Evolutionary conservation across 2,329 filamentous ascomycete genomes (phyloP).

Genomic region (Didymella pinodella): DNA sequence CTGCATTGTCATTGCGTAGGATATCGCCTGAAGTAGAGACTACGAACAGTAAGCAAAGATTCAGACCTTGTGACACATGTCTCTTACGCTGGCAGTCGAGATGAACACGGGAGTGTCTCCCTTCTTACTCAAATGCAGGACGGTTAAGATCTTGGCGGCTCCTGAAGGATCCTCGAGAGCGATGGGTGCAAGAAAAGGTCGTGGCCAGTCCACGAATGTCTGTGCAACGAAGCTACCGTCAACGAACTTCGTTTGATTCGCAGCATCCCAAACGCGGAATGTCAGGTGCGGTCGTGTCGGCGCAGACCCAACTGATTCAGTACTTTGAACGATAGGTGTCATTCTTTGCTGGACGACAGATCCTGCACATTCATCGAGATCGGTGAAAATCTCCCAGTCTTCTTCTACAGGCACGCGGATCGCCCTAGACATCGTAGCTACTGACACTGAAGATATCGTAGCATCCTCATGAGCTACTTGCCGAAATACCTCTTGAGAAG

Average conservation of each 20-base stretch:
- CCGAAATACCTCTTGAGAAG: neutral
- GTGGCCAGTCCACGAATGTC: slow-evolving; percentile 1
- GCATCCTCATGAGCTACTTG: no score
- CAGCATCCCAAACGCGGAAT: slow-evolving; percentile 21
- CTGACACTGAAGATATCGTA: neutral
- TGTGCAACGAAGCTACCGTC: slow-evolving; percentile 18
- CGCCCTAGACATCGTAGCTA: neutral
- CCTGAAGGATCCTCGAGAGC: neutral
- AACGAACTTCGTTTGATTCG: slow-evolving; percentile 8
- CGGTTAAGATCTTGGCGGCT: neutral
- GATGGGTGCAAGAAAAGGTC: slow-evolving; percentile 13
- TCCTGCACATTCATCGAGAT: neutral
- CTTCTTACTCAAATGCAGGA: slow-evolving; percentile 7
- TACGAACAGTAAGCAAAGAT: neutral
- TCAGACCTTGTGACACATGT: neutral
- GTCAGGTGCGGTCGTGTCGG: neutral
- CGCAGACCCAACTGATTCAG: no score
- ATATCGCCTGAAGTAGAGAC: slow-evolving; percentile 13
- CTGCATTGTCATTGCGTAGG: slow-evolving; percentile 14
- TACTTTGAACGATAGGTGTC: neutral
- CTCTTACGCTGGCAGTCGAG: slow-evolving; percentile 12
- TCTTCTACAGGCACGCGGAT: neutral
- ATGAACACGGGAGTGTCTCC: slow-evolving; percentile 20
- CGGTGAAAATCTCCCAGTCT: neutral
- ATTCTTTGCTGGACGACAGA: neutral